Evolutionary conservation across 2,329 filamentous ascomycete genomes (phyloP).

Genomic region (Epichloe amarillans): DNA sequence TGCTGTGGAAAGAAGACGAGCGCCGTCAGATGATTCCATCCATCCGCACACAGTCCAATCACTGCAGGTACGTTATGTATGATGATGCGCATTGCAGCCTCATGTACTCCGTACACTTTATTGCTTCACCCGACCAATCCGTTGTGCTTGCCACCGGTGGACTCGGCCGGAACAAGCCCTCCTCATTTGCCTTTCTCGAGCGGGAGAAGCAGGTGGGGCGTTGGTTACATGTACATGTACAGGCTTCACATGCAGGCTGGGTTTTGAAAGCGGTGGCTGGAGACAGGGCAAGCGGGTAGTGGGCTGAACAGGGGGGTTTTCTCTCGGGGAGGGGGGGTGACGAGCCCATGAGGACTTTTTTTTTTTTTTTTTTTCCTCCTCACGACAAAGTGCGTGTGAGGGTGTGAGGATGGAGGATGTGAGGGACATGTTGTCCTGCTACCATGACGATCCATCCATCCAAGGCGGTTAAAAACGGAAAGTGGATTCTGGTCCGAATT

Average conservation of each 20-base stretch:
- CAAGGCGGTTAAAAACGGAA: background rate
- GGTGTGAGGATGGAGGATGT: background rate
- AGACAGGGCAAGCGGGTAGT: background rate
- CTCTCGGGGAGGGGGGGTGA: background rate
- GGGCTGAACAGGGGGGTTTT: background rate
- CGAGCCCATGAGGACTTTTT: background rate
- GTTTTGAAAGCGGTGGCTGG: background rate
- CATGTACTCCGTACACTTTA: background rate
- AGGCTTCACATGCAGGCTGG: background rate
- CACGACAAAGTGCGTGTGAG: background rate
- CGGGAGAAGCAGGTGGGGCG: background rate
- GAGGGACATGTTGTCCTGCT: background rate
- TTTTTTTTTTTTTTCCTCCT: no score
- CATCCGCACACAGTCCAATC: background rate
- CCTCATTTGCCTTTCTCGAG: background rate
- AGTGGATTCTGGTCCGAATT: background rate
- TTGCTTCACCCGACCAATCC: background rate
- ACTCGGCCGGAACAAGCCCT: background rate
- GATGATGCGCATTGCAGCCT: conserved; percentile 1
- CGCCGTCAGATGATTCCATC: background rate
- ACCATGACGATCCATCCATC: background rate
- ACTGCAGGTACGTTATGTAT: background rate
- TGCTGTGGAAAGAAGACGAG: background rate
- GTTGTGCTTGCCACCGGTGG: background rate
- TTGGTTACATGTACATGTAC: background rate